A percentile compares a stretch with the other conserved stretches of the same genome.
Evolutionary conservation across 139 green algal species (phyloP).

Genomic region (Pseudopediastrum boryanum): DNA sequence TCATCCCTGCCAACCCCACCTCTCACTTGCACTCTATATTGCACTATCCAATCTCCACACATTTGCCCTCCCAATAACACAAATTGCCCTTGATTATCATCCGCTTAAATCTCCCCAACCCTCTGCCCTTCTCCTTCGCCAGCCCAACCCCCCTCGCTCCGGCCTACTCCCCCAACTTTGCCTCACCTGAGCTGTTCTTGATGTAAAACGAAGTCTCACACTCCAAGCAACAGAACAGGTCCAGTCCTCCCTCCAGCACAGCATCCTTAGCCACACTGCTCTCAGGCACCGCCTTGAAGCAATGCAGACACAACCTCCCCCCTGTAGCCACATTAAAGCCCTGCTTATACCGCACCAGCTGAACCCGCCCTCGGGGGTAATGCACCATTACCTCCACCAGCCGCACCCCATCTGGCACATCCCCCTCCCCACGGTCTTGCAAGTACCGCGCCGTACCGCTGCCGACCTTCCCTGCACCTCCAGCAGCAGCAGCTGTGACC

Average conservation of each 20-base stretch:
- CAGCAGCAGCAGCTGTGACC: slow-evolving; percentile 48
- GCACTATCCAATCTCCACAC: too few species aligned
- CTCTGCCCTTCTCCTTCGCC: too few species aligned
- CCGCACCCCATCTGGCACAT: slow-evolving; percentile 7
- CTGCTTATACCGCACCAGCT: slow-evolving; percentile 57
- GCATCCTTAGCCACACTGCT: slow-evolving; percentile 32
- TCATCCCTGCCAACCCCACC: too few species aligned
- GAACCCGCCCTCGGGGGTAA: slow-evolving; percentile 15
- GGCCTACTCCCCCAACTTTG: too few species aligned
- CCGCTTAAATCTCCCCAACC: too few species aligned
- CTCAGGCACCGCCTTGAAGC: slow-evolving; percentile 44
- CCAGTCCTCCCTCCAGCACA: slow-evolving; percentile 50
- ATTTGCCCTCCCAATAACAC: too few species aligned
- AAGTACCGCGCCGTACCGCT: slow-evolving; percentile 52
- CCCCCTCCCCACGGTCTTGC: slow-evolving; percentile 12
- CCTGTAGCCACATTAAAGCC: slow-evolving; percentile 45
- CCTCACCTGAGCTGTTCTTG: slow-evolving; percentile 46
- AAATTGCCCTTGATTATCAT: too few species aligned
- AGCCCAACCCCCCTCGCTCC: too few species aligned
- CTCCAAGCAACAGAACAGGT: slow-evolving; percentile 69
- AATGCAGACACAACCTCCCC: slow-evolving; percentile 69
- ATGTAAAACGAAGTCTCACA: slow-evolving; percentile 72
- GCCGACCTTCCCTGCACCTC: slow-evolving; percentile 67
- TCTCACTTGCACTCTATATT: too few species aligned
- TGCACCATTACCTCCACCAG: slow-evolving; percentile 28